These are phyloP conservation scores for Phytophthora chlamydospora DNA, from an alignment of 352 stramenopile genomes.

Conservation along the genomic window DNA sequence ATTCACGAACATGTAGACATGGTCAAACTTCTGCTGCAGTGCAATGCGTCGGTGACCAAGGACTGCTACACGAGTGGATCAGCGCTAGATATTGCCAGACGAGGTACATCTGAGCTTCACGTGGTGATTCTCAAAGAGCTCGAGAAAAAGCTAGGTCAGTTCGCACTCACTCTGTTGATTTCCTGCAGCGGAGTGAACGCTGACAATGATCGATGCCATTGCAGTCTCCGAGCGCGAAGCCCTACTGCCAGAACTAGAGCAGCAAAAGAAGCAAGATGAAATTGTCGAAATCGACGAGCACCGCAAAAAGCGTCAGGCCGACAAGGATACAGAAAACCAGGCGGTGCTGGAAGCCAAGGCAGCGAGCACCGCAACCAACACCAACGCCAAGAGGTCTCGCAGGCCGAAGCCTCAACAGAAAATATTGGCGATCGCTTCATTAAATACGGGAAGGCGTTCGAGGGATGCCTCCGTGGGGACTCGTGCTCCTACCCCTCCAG, in stretches of 20 bases:
- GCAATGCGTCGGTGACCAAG: slow-evolving; percentile 51
- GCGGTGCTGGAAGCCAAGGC: neutral
- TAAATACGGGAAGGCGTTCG: neutral
- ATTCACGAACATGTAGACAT: slow-evolving; percentile 42
- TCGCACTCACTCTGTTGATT: neutral
- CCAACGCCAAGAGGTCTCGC: slow-evolving; percentile 3
- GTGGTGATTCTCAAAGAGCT: slow-evolving; percentile 46
- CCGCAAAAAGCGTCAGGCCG: slow-evolving; percentile 24
- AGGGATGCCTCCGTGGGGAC: slow-evolving; percentile 12
- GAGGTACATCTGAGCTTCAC: slow-evolving; percentile 39
- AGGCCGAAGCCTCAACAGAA: slow-evolving; percentile 3
- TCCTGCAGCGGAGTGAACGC: neutral
- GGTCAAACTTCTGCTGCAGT: slow-evolving; percentile 43
- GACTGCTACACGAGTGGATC: slow-evolving; percentile 58
- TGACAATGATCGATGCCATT: slow-evolving; percentile 2
- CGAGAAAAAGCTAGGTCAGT: slow-evolving; percentile 50
- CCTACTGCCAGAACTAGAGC: slow-evolving; percentile 36
- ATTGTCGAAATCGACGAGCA: slow-evolving; percentile 41
- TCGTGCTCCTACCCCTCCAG: slow-evolving; percentile 10
- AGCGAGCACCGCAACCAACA: neutral
- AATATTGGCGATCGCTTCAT: slow-evolving; percentile 5
- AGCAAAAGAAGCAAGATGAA: slow-evolving; percentile 44
- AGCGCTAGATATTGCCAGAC: slow-evolving; percentile 48
- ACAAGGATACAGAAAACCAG: slow-evolving; percentile 2
- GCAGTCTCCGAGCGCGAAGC: slow-evolving; percentile 46